Base-by-base conservation (phyloP, 1,284 basidiomycete species). In the Moniliella sp. region DNA sequence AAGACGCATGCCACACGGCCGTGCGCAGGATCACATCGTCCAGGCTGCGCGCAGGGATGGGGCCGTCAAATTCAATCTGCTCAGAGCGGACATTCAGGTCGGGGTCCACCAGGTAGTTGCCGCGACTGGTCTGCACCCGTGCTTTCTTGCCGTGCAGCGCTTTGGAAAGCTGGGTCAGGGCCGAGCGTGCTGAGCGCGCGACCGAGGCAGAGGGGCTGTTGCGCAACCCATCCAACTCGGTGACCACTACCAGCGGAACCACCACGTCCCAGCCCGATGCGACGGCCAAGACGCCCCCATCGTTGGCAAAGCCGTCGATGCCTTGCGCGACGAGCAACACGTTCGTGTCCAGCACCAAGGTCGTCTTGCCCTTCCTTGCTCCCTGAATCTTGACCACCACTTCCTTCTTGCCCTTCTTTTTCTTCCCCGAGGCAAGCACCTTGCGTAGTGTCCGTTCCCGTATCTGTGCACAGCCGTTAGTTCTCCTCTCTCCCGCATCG, bases 21-120 rank as follows among this genome's bases (percentile, higher is more conserved):
- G 83, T 78, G 48, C 78, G 75, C 26, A 97, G 68, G 40, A 94
- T 93, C 32, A 91, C 68, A 55, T 94, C 86, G 58, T 97, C 88
- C 75, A 93, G 83, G 39, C 71, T 81, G 18, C 77, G 68, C 30
- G 78, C 78, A 4, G 47, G 35, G 14, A 50, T 45, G 4, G 25
- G 10, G 34, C 28, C 23, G 25, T 31, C 39, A 36, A 84, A 81
- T 41, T 81, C 75, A 42, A 88, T 71, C 39, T 78, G 71, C 61
- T 97, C 88, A 1, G 72, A 75, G 9, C 84, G 73, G 25, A 94
- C 73, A 45, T 65, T 75, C 19, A 97, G 68, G n/a, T n/a, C n/a
- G n/a, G n/a, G n/a, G 31, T 77, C 78, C 2, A 71, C 68, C 2
- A 97, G 68, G 59, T 93, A 94, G 60, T 94, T 97, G 45, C 88